Percentiles rank a stretch among this genome's conserved stretches.
Conservation (phyloP, 2,329 filamentous ascomycete species). For the Cyphellophora europaea region DNA sequence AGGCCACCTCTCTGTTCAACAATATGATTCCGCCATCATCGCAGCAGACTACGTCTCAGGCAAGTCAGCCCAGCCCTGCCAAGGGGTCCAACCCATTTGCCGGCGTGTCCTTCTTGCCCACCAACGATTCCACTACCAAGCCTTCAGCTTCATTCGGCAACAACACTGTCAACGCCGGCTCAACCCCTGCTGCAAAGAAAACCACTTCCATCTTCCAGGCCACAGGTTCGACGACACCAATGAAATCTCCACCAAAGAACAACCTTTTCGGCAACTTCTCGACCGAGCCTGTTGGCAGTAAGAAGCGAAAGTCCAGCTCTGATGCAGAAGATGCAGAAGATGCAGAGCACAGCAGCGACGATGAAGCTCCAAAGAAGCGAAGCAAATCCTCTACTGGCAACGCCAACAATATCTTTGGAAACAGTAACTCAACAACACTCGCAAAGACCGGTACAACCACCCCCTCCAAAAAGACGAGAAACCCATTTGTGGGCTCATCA, state of each 20-base stretch:
- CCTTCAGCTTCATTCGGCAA: not conserved
- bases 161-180: not conserved
- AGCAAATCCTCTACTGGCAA: not conserved
- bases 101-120: not conserved
- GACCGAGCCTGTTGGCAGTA: not conserved
- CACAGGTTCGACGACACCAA: slow-evolving; percentile 15
- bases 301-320: not conserved
- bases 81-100: slow-evolving; percentile 6
- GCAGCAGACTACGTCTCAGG: not conserved
- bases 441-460: not conserved
- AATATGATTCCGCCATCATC: slow-evolving; percentile 3
- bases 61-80: not conserved
- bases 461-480: slow-evolving; percentile 4
- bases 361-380: not conserved
- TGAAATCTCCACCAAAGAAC: slow-evolving; percentile 15
- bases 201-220: slow-evolving; percentile 1
- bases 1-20: slow-evolving; percentile 3
- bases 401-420: not conserved
- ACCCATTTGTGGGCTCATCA: slow-evolving; percentile 20
- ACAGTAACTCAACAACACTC: not conserved
- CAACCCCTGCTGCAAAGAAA: no score
- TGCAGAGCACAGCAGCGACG: not conserved
- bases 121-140: not conserved
- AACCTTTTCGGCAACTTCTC: not conserved
- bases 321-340: not conserved